Evolutionary conservation across 345 rosid genomes (phyloP), one percentile per base, ranked within the genome.

Genomic region (Brassica carinata): DNA sequence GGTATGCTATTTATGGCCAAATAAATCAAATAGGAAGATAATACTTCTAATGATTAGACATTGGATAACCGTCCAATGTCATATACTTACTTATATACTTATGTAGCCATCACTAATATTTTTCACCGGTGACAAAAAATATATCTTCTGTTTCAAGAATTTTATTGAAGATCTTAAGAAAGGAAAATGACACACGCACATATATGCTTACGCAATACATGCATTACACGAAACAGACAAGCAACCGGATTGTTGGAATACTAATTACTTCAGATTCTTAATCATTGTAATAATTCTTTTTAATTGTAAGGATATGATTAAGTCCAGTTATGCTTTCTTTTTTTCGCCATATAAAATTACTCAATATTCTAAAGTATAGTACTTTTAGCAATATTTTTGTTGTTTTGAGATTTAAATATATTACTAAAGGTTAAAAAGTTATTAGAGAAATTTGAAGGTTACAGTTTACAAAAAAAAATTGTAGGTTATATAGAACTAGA

Each of bases 31-130:
- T 68, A 59, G 14, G 67, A 55, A 72, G 23, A 43, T 40, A 73
- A 53, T 73, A 67, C n/a, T 31, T 2, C 64, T 29, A 62, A 67
- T 79, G 59, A 72, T 71, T 55, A 65, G 59, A 67, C 67, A 79
- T 79, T 79, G 67, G 78, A 73, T 67, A 79, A 79, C 26, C 30
- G 48, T 78, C 67, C 61, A 29, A 11, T 72, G 48, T 64, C 74
- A 67, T 70, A 15, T 38, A 14, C 69, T 58, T 58, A 58, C 26
- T 53, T 53, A 53, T 53, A 53, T 53, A 53, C 11, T 58, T 69
- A 36, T 67, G 15, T 18, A 70, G 58, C 36, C 76, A 70, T 63
- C 81, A 62, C 64, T 77, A 69, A 77, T 27, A 57, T 15, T 67
- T 43, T 38, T 43, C 51, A 43, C 11, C n/a, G n/a, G 51, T 43